Evolutionary conservation across 495 filamentous ascomycete species (phyloP).

Genomic region (Aspergillus biplanus): DNA sequence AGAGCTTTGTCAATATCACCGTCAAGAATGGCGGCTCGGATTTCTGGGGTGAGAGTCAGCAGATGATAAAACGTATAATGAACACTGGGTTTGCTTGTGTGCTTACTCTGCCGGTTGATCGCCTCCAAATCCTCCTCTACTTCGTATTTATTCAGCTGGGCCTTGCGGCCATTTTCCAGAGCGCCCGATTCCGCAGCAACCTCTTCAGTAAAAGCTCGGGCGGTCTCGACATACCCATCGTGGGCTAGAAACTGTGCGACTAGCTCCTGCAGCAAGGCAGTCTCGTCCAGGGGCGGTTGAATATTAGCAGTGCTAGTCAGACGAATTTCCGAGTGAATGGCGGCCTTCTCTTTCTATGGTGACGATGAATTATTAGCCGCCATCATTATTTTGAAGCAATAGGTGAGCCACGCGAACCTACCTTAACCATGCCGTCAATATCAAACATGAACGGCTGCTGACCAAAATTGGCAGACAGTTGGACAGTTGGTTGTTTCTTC

Average conservation of each 20-base stretch:
- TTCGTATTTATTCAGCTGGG: slow-evolving; percentile 64
- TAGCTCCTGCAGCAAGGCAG: slow-evolving; percentile 77
- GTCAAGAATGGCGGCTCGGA: slow-evolving; percentile 85
- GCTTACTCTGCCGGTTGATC: slow-evolving; percentile 80
- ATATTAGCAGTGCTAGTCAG: slow-evolving; percentile 55
- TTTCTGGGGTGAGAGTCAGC: slow-evolving; percentile 56
- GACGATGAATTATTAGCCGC: slow-evolving; percentile 20
- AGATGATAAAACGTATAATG: neutral
- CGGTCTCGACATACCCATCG: slow-evolving; percentile 96
- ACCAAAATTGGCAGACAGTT: slow-evolving; percentile 89
- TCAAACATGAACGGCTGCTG: slow-evolving; percentile 88
- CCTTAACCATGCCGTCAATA: slow-evolving; percentile 86
- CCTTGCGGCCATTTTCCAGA: slow-evolving; percentile 57
- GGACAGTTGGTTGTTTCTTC: slow-evolving; percentile 79
- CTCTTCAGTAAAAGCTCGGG: slow-evolving; percentile 84
- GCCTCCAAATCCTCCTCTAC: slow-evolving; percentile 88
- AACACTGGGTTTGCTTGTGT: neutral
- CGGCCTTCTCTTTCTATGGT: slow-evolving; percentile 61
- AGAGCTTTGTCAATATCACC: slow-evolving; percentile 92
- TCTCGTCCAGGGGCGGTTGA: slow-evolving; percentile 71
- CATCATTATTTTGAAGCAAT: neutral
- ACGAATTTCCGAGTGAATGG: slow-evolving; percentile 60
- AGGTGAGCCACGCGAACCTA: slow-evolving; percentile 32
- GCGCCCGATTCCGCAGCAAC: slow-evolving; percentile 71
- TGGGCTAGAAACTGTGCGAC: slow-evolving; percentile 90